Evolutionary conservation across 257 asterid species (phyloP), one percentile per base, ranked within the genome.

Genomic region (Thymus mandschuricus): DNA sequence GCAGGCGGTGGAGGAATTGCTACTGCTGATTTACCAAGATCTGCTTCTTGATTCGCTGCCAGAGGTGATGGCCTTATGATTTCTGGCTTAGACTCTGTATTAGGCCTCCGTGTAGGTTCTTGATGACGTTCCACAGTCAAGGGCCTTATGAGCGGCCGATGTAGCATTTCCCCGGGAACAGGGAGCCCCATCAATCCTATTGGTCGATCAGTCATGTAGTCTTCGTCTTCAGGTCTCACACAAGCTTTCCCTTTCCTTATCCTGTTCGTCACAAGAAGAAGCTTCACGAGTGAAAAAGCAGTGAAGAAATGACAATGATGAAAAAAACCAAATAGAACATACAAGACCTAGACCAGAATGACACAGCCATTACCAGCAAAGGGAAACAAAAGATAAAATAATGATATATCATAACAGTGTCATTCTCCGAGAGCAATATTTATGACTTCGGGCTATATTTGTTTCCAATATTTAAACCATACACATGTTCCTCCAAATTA

Each of bases 1-100:
- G 99, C 91, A 4, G 99, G 99, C 45, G 98, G 98, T 1, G 97
- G 97, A 56, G 99, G 97, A 80, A 91, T 81, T 61, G 86, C 52
- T 21, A 81, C 97, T 4, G 80, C 75, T 6, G 81, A 61, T 78
- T 49, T 85, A 41, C 68, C 75, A 58, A 7, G 12, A 64, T 65
- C 61, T 29, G 63, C 27, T 71, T 78, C 84, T 55, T 73, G 81
- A 66, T 74, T 85, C 68, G 62, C 51, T 48, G 63, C 71, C 46
- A 45, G 34, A 58, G 80, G 61, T 57, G 57, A 64, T 68, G 85
- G 78, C 66, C 50, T 45, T 8, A 61, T 43, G 55, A 66, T 66
- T 76, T 82, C 83, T 78, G 75, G 80, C 71, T 74, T 83, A n/a
- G 78, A 78, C 82, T 60, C 82, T 30, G 66, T 71, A 57, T 27